A percentile compares a stretch with the other conserved stretches of the same genome.
Evolutionary conservation across 768 basidiomycete species (phyloP).

Genomic region (Pleurotus cornucopiae): DNA sequence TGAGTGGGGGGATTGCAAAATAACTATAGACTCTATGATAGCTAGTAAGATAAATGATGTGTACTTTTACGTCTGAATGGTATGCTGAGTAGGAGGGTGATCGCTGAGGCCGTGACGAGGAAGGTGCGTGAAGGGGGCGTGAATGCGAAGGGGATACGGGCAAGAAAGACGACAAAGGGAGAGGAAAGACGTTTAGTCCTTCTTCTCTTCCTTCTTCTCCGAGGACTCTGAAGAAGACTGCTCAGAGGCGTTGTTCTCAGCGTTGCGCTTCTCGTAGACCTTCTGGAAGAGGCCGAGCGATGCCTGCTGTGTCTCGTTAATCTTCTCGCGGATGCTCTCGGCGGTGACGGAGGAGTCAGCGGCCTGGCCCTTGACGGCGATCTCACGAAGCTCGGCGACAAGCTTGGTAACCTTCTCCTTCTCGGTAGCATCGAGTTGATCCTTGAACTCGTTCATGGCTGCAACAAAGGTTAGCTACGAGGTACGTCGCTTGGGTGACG

Average conservation of each 20-base stretch:
- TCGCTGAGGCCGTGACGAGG: not conserved
- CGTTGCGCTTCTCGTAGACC: conserved; percentile 90
- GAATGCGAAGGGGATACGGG: conserved; percentile 8
- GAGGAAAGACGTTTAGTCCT: conserved; percentile 52
- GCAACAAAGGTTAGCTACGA: conserved; percentile 9
- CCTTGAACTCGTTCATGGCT: conserved; percentile 98
- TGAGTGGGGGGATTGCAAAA: not conserved
- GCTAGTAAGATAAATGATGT: conserved; percentile 12
- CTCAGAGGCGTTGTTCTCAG: conserved; percentile 56
- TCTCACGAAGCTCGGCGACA: conserved; percentile 80
- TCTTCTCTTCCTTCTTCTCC: conserved; percentile 74
- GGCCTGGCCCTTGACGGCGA: conserved; percentile 86
- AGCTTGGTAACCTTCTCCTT: conserved; percentile 92
- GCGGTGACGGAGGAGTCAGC: conserved; percentile 79
- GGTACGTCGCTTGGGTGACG: conserved; percentile 37
- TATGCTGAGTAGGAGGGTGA: not conserved
- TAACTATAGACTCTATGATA: not conserved
- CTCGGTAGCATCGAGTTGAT: conserved; percentile 89
- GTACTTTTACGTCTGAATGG: conserved; percentile 6
- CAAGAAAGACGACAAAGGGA: conserved; percentile 5
- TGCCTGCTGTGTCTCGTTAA: conserved; percentile 90
- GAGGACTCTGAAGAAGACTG: conserved; percentile 30
- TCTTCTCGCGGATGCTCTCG: conserved; percentile 88
- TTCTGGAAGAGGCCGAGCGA: conserved; percentile 97
- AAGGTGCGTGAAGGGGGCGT: conserved; percentile 13